Base-by-base conservation (phyloP, 495 filamentous ascomycete species). In the Penicillium chermesinum region DNA sequence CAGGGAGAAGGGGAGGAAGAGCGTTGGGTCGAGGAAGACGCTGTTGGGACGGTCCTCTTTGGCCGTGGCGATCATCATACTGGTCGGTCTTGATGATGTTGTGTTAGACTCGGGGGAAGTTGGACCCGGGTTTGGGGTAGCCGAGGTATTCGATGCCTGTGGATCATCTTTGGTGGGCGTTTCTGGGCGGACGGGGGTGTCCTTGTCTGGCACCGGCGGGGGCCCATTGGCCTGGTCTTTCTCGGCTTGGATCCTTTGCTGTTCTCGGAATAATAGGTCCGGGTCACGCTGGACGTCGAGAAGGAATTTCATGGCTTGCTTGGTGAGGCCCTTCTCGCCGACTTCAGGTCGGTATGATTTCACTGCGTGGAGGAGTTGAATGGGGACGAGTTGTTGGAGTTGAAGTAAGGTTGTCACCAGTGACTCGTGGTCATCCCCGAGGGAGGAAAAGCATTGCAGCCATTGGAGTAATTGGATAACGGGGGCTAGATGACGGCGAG, bases 401-500 rank as follows among this genome's bases (percentile, higher is more conserved):
- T 97, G 94, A 49, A 94, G 81, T 12, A 96, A 64, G 0, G 93
- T 99, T 1, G 88, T 87, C 22, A 90, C 82, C 9, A 96, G 77
- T 1, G 88, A 88, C 53, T 94, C 86, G 25, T 90, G 74, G 55
- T 96, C 90, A 53, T 97, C 93, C n/a, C 86, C 89, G 3, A 99
- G 73, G 7, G 89, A 95, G 2, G 93, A 96, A 65, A 96, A 96
- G 63, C 89, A 95, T 62, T 99, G 93, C 27, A 99, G 72, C 93
- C 93, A 99, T 63, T 99, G 93, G 7, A 99, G 76, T 1, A 99
- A 77, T 63, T 99, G 94, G 32, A 97, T 91, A 21, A 95, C 79
- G 7, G 94, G 93, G 1, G 85, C 85, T 8, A 99, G 74, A 62
- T 99, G 91, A 44, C 81, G 78, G 20, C 88, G 78, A 32, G 91